Base-by-base conservation (phyloP, 1,284 basidiomycete genomes). In the Ganoderma resinaceum region DNA sequence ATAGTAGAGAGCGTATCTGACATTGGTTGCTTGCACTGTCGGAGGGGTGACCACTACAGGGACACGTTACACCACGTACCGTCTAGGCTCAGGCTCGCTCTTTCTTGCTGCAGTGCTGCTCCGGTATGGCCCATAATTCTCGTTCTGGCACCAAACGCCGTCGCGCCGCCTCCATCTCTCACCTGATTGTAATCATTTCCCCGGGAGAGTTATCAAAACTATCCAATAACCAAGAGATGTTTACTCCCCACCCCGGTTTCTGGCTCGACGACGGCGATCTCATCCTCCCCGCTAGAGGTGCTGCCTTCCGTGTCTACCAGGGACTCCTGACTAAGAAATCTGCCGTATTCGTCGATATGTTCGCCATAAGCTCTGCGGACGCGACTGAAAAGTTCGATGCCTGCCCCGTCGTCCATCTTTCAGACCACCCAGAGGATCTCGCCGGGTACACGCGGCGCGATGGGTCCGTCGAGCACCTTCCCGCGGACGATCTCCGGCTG, bases 321-420 rank as follows among this genome's bases (percentile, higher is more conserved):
- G 65, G 66, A 2, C 59, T 73, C 35, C 61, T 74, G 6, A 61
- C 69, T 0, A 14, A 43, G 2, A 63, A 69, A 8, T 74, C 73
- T 11, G 29, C 43, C 9, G 63, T 74, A 4, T 74, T 74, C 46
- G 35, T 43, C 6, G 71, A 72, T 42, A 67, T 74, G 66, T 67
- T 74, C 35, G 43, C 58, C 3, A 18, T 29, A 8, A 33, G 69
- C 18, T 58, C 66, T 4, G 70, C 71, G 40, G 62, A 64, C 12
- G 37, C 31, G 18, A 40, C 58, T 26, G 61, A 59, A 11, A 31
- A 12, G n/a, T 43, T 69, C 31, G 66, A 74, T 14, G 71, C 67
- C 29, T 72, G 70, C 37, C 64, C 66, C 14, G 43, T 73, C 3
- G 72, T 76, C 3, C 58, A 60, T 3, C 57, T 73, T 0, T 52